Base-by-base conservation (phyloP, 192 early-diverging fungal genomes). In the Fimicolochytrium jonesii region DNA sequence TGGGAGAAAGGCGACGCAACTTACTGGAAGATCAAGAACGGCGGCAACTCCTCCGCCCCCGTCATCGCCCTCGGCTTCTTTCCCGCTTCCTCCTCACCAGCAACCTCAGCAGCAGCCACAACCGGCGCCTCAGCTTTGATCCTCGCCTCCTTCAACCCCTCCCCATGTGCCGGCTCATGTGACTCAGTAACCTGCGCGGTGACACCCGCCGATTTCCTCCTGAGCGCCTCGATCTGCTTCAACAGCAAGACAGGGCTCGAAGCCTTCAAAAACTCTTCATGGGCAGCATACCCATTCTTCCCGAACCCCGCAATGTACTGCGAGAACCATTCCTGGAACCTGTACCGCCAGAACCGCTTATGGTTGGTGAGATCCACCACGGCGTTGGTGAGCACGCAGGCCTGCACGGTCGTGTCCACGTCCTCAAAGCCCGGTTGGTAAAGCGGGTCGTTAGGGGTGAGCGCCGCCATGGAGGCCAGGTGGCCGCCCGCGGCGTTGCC, bases 401-500 rank as follows among this genome's bases (percentile, higher is more conserved):
- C 85, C 31, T 83, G 77, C 1, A 87, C 77, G 29, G 68, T 59
- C 0, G 85, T 87, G 61, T 87, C 79, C 33, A 80, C 72, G 5
- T 55, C n/a, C 54, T 82, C 80, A 51, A 86, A 86, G 36, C 78
- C 82, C 26, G 76, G 77, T 58, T 82, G 77, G 45, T 71, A 76
- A 30, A 72, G 62, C 2, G 63, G 28, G 13, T 53, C 46, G 44
- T 83, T 83, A 11, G 69, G 56, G 9, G 83, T 83, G 32, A 85
- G 41, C 6, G 84, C 77, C n/a, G 72, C 55, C 33, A 85, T 34
- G 35, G 77, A 49, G 10, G 82, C 86, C 36, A 85, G 58, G 29
- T 88, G 84, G 3, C 75, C 86, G 35, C 82, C 86, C 5, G 82
- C 61, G 66, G 77, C 59, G 26, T 70, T 69, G 49, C 85, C 85